Conservation (phyloP, 192 early-diverging fungal species). For the Entomortierella chlamydospora region DNA sequence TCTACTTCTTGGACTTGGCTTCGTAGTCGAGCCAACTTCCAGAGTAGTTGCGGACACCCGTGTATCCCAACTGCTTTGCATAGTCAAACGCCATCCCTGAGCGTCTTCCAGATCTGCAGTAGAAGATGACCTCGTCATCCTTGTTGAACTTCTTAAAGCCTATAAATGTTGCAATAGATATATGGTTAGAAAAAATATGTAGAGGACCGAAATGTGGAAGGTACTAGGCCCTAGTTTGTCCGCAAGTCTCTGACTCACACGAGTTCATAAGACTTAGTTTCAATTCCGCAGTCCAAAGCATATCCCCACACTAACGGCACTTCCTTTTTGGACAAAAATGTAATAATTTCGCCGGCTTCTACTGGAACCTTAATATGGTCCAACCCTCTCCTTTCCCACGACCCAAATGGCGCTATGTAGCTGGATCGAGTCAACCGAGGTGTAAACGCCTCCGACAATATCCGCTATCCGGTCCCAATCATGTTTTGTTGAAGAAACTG, state of each 20-base stretch:
- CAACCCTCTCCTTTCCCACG: background rate
- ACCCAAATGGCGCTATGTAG: too few relatives aligned
- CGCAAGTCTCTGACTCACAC: slow-evolving; percentile 15
- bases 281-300: background rate
- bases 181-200: background rate
- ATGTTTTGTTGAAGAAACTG: too few relatives aligned
- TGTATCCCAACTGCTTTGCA: slow-evolving; percentile 65
- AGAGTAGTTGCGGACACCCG: slow-evolving; percentile 59
- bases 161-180: background rate
- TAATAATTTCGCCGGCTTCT: too few relatives aligned
- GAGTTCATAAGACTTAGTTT: background rate
- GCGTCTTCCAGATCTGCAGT: slow-evolving; percentile 76
- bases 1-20: slow-evolving; percentile 48
- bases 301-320: slow-evolving; percentile 34
- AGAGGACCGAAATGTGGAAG: background rate
- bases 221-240: too few relatives aligned
- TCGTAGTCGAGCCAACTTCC: slow-evolving; percentile 65
- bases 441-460: too few relatives aligned
- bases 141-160: slow-evolving; percentile 69
- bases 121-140: slow-evolving; percentile 69
- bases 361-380: too few relatives aligned
- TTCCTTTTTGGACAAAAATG: slow-evolving; percentile 29
- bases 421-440: too few relatives aligned
- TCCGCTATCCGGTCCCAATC: too few relatives aligned
- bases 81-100: slow-evolving; percentile 71